A percentile compares a stretch with the other conserved stretches of the same genome.
These are phyloP conservation scores for Quercus rubra DNA, from an alignment of 306 rosid species.

Conservation along the genomic window DNA sequence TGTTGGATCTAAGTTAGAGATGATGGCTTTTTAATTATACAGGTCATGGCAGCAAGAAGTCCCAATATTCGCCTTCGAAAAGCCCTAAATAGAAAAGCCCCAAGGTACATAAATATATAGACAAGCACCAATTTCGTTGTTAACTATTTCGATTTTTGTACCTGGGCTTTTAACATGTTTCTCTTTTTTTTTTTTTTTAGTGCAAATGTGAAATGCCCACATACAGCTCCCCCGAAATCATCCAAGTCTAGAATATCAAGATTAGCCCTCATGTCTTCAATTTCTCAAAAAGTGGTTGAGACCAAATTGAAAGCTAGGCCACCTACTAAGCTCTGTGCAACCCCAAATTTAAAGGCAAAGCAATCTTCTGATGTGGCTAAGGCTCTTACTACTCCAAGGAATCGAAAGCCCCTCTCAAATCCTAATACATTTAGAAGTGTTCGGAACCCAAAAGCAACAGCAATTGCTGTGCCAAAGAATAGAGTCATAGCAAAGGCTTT, in stretches of 20 bases:
- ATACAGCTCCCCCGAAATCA: slow-evolving; percentile 73
- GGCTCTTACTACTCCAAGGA: slow-evolving; percentile 85
- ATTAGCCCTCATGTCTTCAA: slow-evolving; percentile 61
- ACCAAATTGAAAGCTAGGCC: slow-evolving; percentile 38
- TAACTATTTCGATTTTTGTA: background rate
- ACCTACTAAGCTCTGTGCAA: slow-evolving; percentile 39
- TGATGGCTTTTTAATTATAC: slow-evolving; percentile 21
- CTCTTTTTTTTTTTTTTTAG: slow-evolving; percentile 19
- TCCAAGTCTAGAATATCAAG: slow-evolving; percentile 70
- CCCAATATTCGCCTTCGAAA: slow-evolving; percentile 72
- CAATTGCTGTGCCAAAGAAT: slow-evolving; percentile 52
- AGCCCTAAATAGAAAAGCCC: slow-evolving; percentile 38
- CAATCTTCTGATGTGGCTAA: slow-evolving; percentile 41
- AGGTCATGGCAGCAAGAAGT: slow-evolving; percentile 98
- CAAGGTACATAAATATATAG: slow-evolving; percentile 35
- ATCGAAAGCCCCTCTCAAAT: slow-evolving; percentile 50
- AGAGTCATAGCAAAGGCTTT: slow-evolving; percentile 60
- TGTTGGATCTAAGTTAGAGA: background rate
- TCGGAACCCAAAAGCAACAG: slow-evolving; percentile 48
- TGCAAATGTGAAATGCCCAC: slow-evolving; percentile 70
- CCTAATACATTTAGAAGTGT: slow-evolving; percentile 69
- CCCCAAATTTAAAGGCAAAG: slow-evolving; percentile 65
- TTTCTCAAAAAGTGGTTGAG: slow-evolving; percentile 44
- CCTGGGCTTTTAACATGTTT: background rate
- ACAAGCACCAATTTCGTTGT: background rate